Conservation (phyloP, 305 asterid genomes). For the Fraxinus paxiana region DNA sequence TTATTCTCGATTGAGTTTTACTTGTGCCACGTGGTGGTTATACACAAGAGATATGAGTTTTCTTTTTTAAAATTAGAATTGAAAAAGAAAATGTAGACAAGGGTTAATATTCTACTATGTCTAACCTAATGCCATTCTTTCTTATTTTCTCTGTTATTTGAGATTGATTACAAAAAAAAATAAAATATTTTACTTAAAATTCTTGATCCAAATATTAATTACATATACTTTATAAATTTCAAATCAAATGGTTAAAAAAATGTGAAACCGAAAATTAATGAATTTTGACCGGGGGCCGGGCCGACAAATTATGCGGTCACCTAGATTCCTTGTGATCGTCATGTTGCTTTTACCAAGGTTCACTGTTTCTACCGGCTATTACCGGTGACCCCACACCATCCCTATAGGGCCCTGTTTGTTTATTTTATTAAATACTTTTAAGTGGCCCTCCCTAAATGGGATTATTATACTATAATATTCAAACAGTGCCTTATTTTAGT, state of each 20-base stretch:
- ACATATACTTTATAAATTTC: not conserved
- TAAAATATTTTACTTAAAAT: not conserved
- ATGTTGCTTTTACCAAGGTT: conserved; percentile 48
- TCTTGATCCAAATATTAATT: not conserved
- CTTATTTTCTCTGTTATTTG: not conserved
- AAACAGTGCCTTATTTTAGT: not conserved
- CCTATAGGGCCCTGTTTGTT: conserved; percentile 9
- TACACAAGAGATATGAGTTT: not conserved
- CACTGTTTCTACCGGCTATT: conserved; percentile 33
- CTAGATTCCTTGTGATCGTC: conserved; percentile 59
- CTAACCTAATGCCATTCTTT: not conserved
- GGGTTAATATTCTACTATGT: not conserved
- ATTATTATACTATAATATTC: not conserved
- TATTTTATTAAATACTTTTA: conserved; percentile 19
- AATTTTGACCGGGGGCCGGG: conserved; percentile 51
- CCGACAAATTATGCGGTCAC: conserved; percentile 54
- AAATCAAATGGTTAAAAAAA: not conserved
- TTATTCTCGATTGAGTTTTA: not conserved
- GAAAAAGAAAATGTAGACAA: not conserved
- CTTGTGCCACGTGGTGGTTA: not conserved
- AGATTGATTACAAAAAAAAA: not conserved
- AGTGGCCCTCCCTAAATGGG: conserved; percentile 18
- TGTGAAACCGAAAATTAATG: conserved; percentile 40
- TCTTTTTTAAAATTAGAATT: not conserved
- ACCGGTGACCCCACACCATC: conserved; percentile 31